Evolutionary conservation across 75 land plant genomes (phyloP), one percentile per base, ranked within the genome.

Genomic region (Chamaecyparis obtusa): DNA sequence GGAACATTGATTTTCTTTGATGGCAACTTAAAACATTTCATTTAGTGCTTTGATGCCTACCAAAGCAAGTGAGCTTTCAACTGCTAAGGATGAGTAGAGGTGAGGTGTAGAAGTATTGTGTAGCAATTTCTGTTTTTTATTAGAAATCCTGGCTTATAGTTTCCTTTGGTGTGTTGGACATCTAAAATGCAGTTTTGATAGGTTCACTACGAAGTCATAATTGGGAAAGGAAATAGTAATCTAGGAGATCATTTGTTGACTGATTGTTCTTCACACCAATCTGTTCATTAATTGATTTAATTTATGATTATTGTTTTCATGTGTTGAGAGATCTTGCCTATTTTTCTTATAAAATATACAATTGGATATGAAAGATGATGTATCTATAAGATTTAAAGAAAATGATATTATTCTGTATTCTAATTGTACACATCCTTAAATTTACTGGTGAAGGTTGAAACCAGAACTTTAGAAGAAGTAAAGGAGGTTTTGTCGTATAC

Each of bases 401-500:
- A 46, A 30, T 46, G n/a, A 79, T 41, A 9, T 9, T 81, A 46
- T 81, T n/a, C 30, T 46, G 41, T 44, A 4, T 46, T 24, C 48
- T 81, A 44, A 46, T 21, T 75, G 35, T 43, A 69, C 39, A 16
- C 43, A 69, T 43, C 17, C 43, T 24, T 83, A 24, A 43, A 81
- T 17, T 54, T 33, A 84, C 77, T 89, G 84, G 44, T 86, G 54
- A 76, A 97, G 99, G 88, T 98, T 76, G 99, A 98, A 86, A 97
- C 99, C 49, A 92, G 99, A 87, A 98, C 99, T 43, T 86, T 97
- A 9, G 95, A 93, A 77, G 99, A 98, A 90, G 94, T 98, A 55
- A 90, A 93, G 48, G 97, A 96, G 84, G 93, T 97, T 72, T 85
- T 98, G 74, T 74, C 89, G 14, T 92, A 92, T 90, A 90, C 94